These are phyloP conservation scores for Amoebophrya sp. DNA, from an alignment of 169 alveolate species.

Conservation along the genomic window DNA sequence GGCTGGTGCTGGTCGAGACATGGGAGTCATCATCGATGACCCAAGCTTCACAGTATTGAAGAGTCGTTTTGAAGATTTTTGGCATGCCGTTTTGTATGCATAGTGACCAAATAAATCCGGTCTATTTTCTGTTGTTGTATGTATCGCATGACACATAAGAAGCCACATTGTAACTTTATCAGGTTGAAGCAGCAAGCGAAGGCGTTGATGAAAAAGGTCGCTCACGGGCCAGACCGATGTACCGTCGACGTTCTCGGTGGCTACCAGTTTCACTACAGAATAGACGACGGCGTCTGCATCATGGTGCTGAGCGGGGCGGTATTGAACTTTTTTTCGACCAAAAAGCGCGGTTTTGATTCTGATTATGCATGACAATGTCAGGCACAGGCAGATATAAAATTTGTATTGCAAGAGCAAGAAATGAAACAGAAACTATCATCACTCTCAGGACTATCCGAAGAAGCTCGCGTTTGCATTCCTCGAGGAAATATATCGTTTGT, in stretches of 20 bases:
- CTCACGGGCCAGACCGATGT: constrained; percentile 36
- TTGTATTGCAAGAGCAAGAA: too few species aligned
- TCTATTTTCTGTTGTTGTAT: too few species aligned
- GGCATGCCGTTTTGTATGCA: too few species aligned
- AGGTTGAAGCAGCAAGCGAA: constrained; percentile 60
- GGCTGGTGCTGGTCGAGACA: constrained; percentile 67
- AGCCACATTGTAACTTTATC: too few species aligned
- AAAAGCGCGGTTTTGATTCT: too few species aligned
- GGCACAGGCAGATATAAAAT: too few species aligned
- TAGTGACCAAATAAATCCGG: too few species aligned
- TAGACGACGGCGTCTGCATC: constrained; percentile 58
- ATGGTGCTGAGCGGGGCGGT: constrained; percentile 59
- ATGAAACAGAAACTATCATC: too few species aligned
- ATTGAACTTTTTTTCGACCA: not conserved
- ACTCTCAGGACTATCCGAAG: constrained; percentile 65
- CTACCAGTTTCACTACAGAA: not conserved
- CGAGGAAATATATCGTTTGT: constrained; percentile 58
- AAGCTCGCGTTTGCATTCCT: constrained; percentile 68
- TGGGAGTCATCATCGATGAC: constrained; percentile 57
- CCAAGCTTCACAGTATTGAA: constrained; percentile 38
- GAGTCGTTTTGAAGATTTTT: too few species aligned
- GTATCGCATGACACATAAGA: too few species aligned
- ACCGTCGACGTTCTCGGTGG: constrained; percentile 34
- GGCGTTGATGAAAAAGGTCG: constrained; percentile 50
- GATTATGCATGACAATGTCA: too few species aligned